Percentiles rank a stretch among this genome's conserved stretches.
phyloP scores from a whole-genome alignment of 352 stramenopile species.

The Pythium rishiriense region DNA sequence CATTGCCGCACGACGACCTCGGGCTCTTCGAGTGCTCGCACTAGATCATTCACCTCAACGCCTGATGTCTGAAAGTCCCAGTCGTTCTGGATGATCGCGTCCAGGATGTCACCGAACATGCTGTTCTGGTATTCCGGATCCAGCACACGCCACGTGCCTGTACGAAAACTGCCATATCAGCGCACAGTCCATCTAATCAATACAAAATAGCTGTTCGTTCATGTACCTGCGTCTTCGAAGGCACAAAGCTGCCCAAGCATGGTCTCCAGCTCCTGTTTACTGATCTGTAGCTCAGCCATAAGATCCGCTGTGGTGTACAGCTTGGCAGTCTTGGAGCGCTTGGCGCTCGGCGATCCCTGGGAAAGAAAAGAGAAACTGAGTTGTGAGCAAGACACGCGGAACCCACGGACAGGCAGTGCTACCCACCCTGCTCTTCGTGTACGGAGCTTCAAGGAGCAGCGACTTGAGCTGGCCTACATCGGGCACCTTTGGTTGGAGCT shows the following conservation, averaged over 20 bases:
- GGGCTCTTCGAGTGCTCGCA: conserved; percentile 37
- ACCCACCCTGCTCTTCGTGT: conserved; percentile 34
- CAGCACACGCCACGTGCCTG: conserved; percentile 62
- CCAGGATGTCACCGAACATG: conserved; percentile 76
- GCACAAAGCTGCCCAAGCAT: conserved; percentile 66
- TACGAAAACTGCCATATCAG: no score
- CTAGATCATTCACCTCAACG: conserved; percentile 44
- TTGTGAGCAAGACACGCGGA: background rate
- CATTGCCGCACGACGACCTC: conserved; percentile 67
- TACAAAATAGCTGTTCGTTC: no score
- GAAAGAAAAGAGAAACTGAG: background rate
- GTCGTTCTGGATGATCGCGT: conserved; percentile 71
- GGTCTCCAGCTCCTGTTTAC: conserved; percentile 55
- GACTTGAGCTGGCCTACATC: conserved; percentile 57
- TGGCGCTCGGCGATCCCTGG: conserved; percentile 25
- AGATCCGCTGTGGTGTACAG: conserved; percentile 67
- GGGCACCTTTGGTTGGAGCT: conserved; percentile 66
- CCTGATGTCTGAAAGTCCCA: conserved; percentile 50
- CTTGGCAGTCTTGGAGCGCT: conserved; percentile 52
- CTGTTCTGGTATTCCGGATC: conserved; percentile 49
- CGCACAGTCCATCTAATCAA: no score
- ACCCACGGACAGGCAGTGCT: background rate
- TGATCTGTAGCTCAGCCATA: conserved; percentile 60
- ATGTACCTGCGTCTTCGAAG: conserved; percentile 62
- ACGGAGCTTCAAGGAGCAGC: conserved; percentile 67